phyloP scores from a whole-genome alignment of 805 yeast species.

The Barnettozyma populi region DNA sequence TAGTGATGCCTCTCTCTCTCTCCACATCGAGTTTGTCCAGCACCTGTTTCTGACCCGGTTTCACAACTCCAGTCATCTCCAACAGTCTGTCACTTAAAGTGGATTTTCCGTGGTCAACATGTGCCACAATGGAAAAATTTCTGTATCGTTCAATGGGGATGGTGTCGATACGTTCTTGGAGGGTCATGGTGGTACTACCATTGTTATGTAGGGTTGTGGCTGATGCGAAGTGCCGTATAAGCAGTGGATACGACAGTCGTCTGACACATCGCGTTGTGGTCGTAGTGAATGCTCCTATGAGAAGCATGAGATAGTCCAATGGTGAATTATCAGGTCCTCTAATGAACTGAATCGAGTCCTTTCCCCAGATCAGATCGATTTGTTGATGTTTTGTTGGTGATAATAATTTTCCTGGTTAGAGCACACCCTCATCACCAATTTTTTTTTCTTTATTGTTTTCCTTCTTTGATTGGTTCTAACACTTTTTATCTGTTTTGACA shows the following conservation, averaged over 20 bases:
- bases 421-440: background rate
- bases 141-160: constrained; percentile 82
- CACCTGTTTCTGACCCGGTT: constrained; percentile 79
- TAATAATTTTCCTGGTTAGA: background rate
- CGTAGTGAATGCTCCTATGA: background rate
- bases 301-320: background rate
- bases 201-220: background rate
- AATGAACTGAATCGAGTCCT: background rate
- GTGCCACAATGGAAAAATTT: constrained; percentile 93
- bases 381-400: background rate
- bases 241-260: background rate
- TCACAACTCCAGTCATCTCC: constrained; percentile 85
- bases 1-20: constrained; percentile 93
- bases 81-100: constrained; percentile 84
- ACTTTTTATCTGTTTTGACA: background rate
- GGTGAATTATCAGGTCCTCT: background rate
- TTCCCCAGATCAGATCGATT: background rate
- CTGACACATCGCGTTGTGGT: background rate
- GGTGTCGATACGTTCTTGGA: constrained; percentile 57
- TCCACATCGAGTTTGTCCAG: constrained; percentile 91
- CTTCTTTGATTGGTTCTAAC: background rate
- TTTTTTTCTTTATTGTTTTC: no score
- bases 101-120: constrained; percentile 86
- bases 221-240: background rate
- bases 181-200: constrained; percentile 7